A percentile compares a stretch with the other conserved stretches of the same genome.
phyloP scores from a whole-genome alignment of 2,329 filamentous ascomycete genomes.

The Shiraia bambusicola region DNA sequence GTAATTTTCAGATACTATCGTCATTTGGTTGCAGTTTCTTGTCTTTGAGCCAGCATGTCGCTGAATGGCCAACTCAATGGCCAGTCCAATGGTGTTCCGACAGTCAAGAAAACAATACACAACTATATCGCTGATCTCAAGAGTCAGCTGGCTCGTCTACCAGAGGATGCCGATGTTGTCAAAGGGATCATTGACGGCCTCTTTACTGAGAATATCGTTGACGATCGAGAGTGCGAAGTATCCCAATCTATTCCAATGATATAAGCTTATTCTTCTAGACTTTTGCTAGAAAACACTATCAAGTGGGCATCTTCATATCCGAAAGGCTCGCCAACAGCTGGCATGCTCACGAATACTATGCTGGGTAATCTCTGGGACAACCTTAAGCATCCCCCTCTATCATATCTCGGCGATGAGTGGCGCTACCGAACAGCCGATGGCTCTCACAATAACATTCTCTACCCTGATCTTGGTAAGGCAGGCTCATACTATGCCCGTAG shows the following conservation, averaged over 20 bases:
- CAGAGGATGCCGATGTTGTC: not conserved
- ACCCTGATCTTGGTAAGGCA: conserved; percentile 61
- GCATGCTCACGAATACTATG: conserved; percentile 2
- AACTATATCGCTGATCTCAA: not conserved
- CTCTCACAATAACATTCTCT: conserved; percentile 55
- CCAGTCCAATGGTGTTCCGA: not conserved
- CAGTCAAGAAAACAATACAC: not conserved
- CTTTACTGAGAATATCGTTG: conserved; percentile 1
- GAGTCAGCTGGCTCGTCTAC: not conserved
- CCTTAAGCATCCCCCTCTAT: conserved; percentile 44
- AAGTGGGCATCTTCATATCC: conserved; percentile 3
- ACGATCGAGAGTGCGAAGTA: not conserved
- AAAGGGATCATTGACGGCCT: not conserved
- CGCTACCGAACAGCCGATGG: conserved; percentile 28
- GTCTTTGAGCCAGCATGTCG: too few relatives aligned
- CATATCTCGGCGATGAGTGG: conserved; percentile 7
- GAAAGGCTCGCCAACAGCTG: not conserved
- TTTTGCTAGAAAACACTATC: conserved; percentile 1
- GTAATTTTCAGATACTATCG: too few relatives aligned
- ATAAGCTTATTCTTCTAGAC: not conserved
- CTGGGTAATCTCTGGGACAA: conserved; percentile 40
- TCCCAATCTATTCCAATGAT: not conserved
- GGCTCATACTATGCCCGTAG: conserved; percentile 63
- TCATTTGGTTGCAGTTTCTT: too few relatives aligned
- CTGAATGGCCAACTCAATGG: not conserved